Conservation (phyloP, 306 rosid species). For the Neltuma alba region DNA sequence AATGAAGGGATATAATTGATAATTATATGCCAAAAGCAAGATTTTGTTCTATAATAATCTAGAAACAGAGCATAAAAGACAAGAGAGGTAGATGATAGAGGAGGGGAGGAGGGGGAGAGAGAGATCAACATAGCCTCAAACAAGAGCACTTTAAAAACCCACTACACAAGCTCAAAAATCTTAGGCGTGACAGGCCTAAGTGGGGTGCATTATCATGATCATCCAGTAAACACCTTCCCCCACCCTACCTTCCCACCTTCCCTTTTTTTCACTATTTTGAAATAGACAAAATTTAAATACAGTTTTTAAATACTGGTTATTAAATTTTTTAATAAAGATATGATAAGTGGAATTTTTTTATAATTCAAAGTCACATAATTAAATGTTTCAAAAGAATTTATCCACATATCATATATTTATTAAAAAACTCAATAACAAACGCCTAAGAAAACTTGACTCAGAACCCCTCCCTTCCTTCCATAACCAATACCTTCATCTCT, state of each 20-base stretch:
- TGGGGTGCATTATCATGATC: too few relatives aligned
- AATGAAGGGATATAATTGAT: not conserved
- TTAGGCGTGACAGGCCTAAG: too few relatives aligned
- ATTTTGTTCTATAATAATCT: slow-evolving; percentile 37
- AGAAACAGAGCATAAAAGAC: slow-evolving; percentile 41
- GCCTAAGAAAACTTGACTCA: too few relatives aligned
- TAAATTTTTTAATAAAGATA: not conserved
- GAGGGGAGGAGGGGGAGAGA: slow-evolving; percentile 24
- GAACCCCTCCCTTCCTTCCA: not conserved
- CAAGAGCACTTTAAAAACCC: slow-evolving; percentile 60
- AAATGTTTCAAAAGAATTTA: too few relatives aligned
- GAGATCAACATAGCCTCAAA: slow-evolving; percentile 47
- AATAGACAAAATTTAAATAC: not conserved
- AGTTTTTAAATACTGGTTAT: not conserved
- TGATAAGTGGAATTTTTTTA: not conserved
- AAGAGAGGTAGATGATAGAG: slow-evolving; percentile 22
- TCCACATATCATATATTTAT: not conserved
- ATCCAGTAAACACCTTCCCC: slow-evolving; percentile 37
- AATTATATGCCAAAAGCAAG: slow-evolving; percentile 28
- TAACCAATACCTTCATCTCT: slow-evolving; percentile 1
- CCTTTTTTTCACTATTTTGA: not conserved
- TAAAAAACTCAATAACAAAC: too few relatives aligned
- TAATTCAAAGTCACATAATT: not conserved
- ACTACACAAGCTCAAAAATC: slow-evolving; percentile 54
- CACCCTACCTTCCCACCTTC: slow-evolving; percentile 25